A percentile compares a stretch with the other conserved stretches of the same genome.
Evolutionary conservation across 345 rosid species (phyloP).

Genomic region (Populus simonii): DNA sequence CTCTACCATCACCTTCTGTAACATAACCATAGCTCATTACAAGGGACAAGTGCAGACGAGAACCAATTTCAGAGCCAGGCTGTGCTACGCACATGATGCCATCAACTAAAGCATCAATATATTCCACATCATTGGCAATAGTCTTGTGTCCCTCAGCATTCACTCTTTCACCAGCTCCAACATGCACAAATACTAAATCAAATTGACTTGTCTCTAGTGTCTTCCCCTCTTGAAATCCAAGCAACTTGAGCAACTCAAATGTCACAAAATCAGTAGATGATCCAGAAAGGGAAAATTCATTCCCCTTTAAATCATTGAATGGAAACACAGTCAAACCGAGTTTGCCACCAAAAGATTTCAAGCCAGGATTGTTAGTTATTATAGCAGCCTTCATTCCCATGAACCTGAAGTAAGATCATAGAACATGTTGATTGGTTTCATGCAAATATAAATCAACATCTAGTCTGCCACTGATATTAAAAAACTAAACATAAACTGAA

Average conservation of each 20-base stretch:
- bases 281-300: constrained; percentile 15
- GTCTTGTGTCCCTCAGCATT: constrained; percentile 18
- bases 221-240: constrained; percentile 72
- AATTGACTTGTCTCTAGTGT: constrained; percentile 42
- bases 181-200: constrained; percentile 67
- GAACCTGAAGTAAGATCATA: constrained; percentile 44
- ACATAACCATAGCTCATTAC: constrained; percentile 67
- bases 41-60: constrained; percentile 69
- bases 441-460: background rate
- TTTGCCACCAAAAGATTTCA: constrained; percentile 51
- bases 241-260: constrained; percentile 44
- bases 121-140: constrained; percentile 26
- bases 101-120: constrained; percentile 53
- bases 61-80: constrained; percentile 54
- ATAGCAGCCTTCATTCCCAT: constrained; percentile 82
- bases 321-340: constrained; percentile 50
- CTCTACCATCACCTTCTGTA: constrained; percentile 34
- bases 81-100: constrained; percentile 43
- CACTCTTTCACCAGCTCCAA: constrained; percentile 41
- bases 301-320: constrained; percentile 32
- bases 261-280: constrained; percentile 31
- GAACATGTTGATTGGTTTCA: background rate
- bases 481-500: background rate
- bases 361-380: constrained; percentile 41
- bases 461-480: background rate